Base-by-base conservation (phyloP, 352 stramenopile genomes). In the Pythium plurisporium region DNA sequence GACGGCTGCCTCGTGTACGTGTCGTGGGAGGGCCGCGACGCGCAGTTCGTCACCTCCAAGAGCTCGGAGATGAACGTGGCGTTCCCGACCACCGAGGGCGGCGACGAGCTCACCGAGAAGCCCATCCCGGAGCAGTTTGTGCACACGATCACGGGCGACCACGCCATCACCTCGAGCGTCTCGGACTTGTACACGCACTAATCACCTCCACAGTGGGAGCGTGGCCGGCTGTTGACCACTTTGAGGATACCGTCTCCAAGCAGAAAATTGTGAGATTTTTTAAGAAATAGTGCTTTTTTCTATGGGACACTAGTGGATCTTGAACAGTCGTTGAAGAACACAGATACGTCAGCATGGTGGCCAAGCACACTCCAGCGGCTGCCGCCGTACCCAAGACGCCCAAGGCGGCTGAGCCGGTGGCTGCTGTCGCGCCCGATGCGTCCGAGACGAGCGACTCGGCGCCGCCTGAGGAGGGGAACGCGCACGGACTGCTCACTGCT, bases 41-140 rank as follows among this genome's bases (percentile, higher is more conserved):
- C 87, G 62, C 80, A 87, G 65, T 90, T 99, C 57, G 89, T 97
- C 11, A 98, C 96, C 34, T 98, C 89, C 56, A 99, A 99, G 85
- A 97, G 87, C 69, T 96, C 83, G 48, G 95, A 99, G 70, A 96
- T 98, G 89, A 98, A 97, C 77, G 90, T 99, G 49, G 91, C 83
- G 56, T 99, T 98, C 81, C 95, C 95, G 6, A 69, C 94, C 55
- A 64, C 57, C 1, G 65, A 74, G 2, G 78, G 63, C 41, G 81
- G 91, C 59, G 79, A 95, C 61, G 93, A 99, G 59, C 87, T 94
- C 67, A 86, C 98, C 51, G 96, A 99, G 80, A 83, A 93, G 55
- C 94, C 96, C 20, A 98, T 99, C 66, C 96, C 96, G 14, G 96
- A 99, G 78, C 96, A 99, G 72, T 99, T 98, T 69, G 80, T 97